Evolutionary conservation across 176 grass and related monocot genomes (phyloP), one percentile per base, ranked within the genome.

Genomic region (Tillandsia leiboldiana): DNA sequence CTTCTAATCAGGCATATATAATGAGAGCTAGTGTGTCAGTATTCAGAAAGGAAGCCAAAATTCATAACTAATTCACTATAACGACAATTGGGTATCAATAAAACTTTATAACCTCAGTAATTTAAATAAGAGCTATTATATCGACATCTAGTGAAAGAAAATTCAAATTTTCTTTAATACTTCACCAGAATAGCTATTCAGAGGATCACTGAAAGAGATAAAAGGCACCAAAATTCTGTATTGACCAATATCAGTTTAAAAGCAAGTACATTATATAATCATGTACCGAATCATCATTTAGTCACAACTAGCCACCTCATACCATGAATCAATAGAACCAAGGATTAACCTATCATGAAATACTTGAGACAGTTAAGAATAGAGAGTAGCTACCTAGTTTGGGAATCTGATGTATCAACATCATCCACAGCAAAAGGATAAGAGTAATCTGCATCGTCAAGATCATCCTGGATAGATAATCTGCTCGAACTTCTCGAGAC

Each of bases 381-480:
- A 57, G 77, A 71, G 48, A 85, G n/a, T n/a, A n/a, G 51, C 69
- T 85, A 96, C 89, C 89, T 80, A 73, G 74, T 82, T 27, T 85
- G 87, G 61, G 86, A 97, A 64, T 75, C 78, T 67, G 89, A 86
- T 54, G 81, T 65, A 68, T 93, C 94, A 59, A 97, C 94, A 72
- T 97, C 94, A 78, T 93, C 89, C 58, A 97, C 84, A 53, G 70
- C 89, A 88, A 97, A 97, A 69, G 84, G 89, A 83, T 79, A 97
- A 62, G 77, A 76, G 51, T 68, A 80, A 72, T 91, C 92, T 49
- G 69, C 53, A 27, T 97, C 94, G 48, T 97, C 89, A 49, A 87
- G 64, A 82, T 97, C 89, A 27, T 96, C 86, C 59, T 77, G 85
- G 12, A 77, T 86, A 11, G 94, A 93, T 54, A 86, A 53, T 85